Evolutionary conservation across 352 stramenopile genomes (phyloP).

Genomic region (Phytopythium chamaehyphon): DNA sequence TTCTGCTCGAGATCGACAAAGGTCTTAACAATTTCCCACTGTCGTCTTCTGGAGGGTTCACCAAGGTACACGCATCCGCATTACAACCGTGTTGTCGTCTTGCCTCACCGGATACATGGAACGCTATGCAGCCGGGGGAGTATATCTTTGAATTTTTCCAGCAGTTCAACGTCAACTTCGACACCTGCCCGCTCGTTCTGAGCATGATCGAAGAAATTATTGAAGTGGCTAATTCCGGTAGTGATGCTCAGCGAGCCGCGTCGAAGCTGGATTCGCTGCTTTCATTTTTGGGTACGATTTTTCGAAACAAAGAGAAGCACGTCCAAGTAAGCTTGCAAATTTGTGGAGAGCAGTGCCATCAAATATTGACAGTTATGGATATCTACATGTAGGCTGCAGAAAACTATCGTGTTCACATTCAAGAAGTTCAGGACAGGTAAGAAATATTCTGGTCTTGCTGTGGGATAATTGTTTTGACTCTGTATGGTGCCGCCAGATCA

Average conservation of each 20-base stretch:
- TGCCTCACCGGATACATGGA: neutral
- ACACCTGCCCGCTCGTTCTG: constrained; percentile 82
- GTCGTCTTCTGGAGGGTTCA: constrained; percentile 68
- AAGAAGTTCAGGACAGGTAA: constrained; percentile 82
- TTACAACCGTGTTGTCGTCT: no score
- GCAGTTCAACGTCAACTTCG: constrained; percentile 88
- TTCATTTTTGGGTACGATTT: constrained; percentile 85
- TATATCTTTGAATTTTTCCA: constrained; percentile 92
- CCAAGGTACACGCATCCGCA: constrained; percentile 41
- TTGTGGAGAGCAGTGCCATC: no score
- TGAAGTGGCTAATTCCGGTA: constrained; percentile 68
- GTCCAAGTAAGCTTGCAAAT: constrained; percentile 30
- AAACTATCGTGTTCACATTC: constrained; percentile 86
- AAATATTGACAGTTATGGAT: no score
- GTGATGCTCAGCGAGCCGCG: constrained; percentile 51
- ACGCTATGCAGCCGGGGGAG: constrained; percentile 45
- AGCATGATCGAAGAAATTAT: constrained; percentile 90
- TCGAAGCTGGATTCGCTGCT: constrained; percentile 81
- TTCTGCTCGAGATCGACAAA: constrained; percentile 86
- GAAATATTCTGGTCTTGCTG: neutral
- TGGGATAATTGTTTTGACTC: constrained; percentile 21
- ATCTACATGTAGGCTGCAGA: constrained; percentile 51
- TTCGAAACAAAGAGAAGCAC: constrained; percentile 79
- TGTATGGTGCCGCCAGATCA: constrained; percentile 12
- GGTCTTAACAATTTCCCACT: constrained; percentile 74